A percentile compares a stretch with the other conserved stretches of the same genome.
Evolutionary conservation across 352 stramenopile species (phyloP).

Genomic region (Pilasporangium apinafurcum): DNA sequence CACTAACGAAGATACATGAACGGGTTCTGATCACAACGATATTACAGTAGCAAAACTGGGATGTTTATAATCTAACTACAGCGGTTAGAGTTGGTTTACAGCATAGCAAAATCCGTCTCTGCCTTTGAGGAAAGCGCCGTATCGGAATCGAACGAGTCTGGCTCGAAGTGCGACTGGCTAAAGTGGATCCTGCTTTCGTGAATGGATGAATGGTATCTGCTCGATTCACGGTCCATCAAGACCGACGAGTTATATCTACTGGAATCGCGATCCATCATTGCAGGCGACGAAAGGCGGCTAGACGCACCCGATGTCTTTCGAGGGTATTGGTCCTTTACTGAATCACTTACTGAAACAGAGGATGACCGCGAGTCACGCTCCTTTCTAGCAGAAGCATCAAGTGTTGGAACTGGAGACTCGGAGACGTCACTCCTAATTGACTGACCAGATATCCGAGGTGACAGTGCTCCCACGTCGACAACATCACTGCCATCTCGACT

Average conservation of each 20-base stretch:
- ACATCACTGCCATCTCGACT: constrained; percentile 20
- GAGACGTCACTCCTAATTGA: constrained; percentile 9
- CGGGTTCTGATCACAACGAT: neutral
- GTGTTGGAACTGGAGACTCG: constrained; percentile 39
- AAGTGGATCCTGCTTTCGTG: constrained; percentile 62
- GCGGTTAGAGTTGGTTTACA: too few species aligned
- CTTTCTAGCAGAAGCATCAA: constrained; percentile 20
- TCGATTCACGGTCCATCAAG: too few species aligned
- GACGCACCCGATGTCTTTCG: constrained; percentile 11
- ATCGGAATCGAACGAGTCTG: constrained; percentile 30
- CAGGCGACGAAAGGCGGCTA: constrained; percentile 37
- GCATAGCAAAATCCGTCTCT: constrained; percentile 41
- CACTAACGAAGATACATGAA: neutral
- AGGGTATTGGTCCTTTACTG: constrained; percentile 9
- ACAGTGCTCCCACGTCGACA: constrained; percentile 17
- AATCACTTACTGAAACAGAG: constrained; percentile 30
- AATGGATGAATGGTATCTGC: constrained; percentile 19
- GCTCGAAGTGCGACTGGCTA: constrained; percentile 50
- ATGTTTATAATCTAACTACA: neutral
- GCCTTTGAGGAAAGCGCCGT: constrained; percentile 24
- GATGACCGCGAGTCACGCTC: constrained; percentile 40
- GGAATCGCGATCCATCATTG: constrained; percentile 22
- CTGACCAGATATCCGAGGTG: constrained; percentile 7
- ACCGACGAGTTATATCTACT: constrained; percentile 25
- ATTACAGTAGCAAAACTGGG: neutral